phyloP scores from a whole-genome alignment of 345 rosid genomes.

The Citrus maxima region DNA sequence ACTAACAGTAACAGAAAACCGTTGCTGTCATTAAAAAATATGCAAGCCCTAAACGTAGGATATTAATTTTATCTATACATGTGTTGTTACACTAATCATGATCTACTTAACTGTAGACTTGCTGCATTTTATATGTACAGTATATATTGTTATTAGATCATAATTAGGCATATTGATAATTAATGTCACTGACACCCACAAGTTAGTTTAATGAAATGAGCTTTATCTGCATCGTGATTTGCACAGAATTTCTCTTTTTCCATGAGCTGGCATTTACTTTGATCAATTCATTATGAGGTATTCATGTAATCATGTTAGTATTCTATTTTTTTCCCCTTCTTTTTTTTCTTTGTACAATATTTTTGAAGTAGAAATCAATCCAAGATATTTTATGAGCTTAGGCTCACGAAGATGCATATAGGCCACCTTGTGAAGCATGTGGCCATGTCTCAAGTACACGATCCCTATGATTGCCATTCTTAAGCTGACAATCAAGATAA shows the following conservation, averaged over 20 bases:
- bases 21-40: constrained; percentile 13
- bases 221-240: constrained; percentile 8
- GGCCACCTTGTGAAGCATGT: background rate
- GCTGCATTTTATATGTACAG: background rate
- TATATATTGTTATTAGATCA: background rate
- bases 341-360: background rate
- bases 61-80: background rate
- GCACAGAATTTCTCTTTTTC: background rate
- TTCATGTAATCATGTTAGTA: background rate
- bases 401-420: background rate
- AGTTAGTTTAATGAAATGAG: background rate
- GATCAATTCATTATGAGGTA: background rate
- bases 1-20: constrained; percentile 29
- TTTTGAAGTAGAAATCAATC: background rate
- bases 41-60: background rate
- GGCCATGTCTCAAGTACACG: background rate
- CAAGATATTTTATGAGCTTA: background rate
- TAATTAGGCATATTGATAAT: background rate
- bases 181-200: background rate
- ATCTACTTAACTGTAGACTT: background rate
- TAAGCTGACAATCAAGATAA: background rate
- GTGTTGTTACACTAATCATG: constrained; percentile 9
- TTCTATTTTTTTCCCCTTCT: too few relatives aligned
- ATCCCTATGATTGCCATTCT: background rate
- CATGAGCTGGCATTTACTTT: constrained; percentile 17